Evolutionary conservation across 352 stramenopile species (phyloP).

Genomic region (Pythium volutum): DNA sequence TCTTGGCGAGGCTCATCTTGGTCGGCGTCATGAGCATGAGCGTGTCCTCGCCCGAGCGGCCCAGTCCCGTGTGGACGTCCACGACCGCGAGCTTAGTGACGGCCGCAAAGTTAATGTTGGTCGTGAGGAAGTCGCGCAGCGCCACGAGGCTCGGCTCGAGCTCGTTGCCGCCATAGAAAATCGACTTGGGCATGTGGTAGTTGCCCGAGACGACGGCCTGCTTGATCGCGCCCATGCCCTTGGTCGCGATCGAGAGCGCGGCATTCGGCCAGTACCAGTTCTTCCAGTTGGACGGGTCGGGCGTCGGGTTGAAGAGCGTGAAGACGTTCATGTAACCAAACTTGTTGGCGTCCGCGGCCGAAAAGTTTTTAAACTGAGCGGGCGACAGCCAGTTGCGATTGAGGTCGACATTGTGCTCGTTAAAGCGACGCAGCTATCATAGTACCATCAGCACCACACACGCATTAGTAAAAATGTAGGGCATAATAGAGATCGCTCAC

Average conservation of each 20-base stretch:
- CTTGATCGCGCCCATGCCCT: slow-evolving; percentile 68
- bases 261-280: slow-evolving; percentile 56
- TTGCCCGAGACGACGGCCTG: slow-evolving; percentile 84
- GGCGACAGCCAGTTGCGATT: slow-evolving; percentile 89
- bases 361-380: slow-evolving; percentile 45
- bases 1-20: slow-evolving; percentile 1
- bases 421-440: slow-evolving; percentile 74
- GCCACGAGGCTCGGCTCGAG: slow-evolving; percentile 65
- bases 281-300: slow-evolving; percentile 11
- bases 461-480: neutral
- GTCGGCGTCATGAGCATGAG: slow-evolving; percentile 39
- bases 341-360: slow-evolving; percentile 66
- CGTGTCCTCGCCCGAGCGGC: slow-evolving; percentile 46
- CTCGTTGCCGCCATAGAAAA: slow-evolving; percentile 86
- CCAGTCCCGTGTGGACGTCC: slow-evolving; percentile 94
- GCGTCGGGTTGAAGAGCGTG: slow-evolving; percentile 62
- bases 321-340: slow-evolving; percentile 75
- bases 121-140: slow-evolving; percentile 58
- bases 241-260: slow-evolving; percentile 29
- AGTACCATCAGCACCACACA: neutral
- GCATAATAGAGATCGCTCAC: too few relatives aligned
- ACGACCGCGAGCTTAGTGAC: slow-evolving; percentile 63
- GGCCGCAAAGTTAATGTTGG: slow-evolving; percentile 41
- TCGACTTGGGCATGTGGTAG: slow-evolving; percentile 69
- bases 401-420: slow-evolving; percentile 94